Evolutionary conservation across 805 yeast species (phyloP).

Genomic region (Metschnikowia vanudenii): DNA sequence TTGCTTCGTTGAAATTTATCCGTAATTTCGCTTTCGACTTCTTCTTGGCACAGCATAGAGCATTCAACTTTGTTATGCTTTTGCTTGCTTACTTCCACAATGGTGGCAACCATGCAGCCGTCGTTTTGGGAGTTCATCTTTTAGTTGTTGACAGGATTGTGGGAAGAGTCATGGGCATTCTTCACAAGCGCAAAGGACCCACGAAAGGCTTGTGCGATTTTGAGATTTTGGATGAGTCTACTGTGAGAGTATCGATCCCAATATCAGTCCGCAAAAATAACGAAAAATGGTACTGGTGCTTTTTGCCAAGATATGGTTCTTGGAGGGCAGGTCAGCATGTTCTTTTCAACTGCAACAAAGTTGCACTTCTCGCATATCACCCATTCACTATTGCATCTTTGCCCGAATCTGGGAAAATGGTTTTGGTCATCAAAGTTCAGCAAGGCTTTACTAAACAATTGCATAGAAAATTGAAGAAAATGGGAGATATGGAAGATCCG

Average conservation of each 20-base stretch:
- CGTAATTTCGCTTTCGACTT: slow-evolving; percentile 42
- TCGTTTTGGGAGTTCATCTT: slow-evolving; percentile 41
- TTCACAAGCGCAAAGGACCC: slow-evolving; percentile 38
- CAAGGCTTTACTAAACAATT: slow-evolving; percentile 45
- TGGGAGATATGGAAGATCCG: slow-evolving; percentile 15
- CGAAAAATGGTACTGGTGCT: slow-evolving; percentile 26
- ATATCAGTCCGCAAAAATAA: slow-evolving; percentile 20
- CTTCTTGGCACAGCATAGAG: slow-evolving; percentile 44
- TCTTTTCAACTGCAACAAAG: slow-evolving; percentile 39
- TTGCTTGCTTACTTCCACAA: slow-evolving; percentile 44
- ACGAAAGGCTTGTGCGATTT: slow-evolving; percentile 38
- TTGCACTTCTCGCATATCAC: slow-evolving; percentile 41
- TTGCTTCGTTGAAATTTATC: slow-evolving; percentile 35
- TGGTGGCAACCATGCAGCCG: slow-evolving; percentile 31
- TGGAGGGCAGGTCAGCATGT: slow-evolving; percentile 53
- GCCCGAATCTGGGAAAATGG: slow-evolving; percentile 38
- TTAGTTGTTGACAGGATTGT: slow-evolving; percentile 43
- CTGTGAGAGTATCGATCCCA: slow-evolving; percentile 40
- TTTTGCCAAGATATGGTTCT: slow-evolving; percentile 36
- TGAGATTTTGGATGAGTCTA: slow-evolving; percentile 41
- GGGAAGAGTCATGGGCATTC: slow-evolving; percentile 26
- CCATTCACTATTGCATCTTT: slow-evolving; percentile 48
- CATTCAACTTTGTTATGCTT: slow-evolving; percentile 42
- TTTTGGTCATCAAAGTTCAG: slow-evolving; percentile 38
- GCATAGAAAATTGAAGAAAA: slow-evolving; percentile 25